phyloP scores from a whole-genome alignment of 345 rosid genomes.

The Populus simonii region DNA sequence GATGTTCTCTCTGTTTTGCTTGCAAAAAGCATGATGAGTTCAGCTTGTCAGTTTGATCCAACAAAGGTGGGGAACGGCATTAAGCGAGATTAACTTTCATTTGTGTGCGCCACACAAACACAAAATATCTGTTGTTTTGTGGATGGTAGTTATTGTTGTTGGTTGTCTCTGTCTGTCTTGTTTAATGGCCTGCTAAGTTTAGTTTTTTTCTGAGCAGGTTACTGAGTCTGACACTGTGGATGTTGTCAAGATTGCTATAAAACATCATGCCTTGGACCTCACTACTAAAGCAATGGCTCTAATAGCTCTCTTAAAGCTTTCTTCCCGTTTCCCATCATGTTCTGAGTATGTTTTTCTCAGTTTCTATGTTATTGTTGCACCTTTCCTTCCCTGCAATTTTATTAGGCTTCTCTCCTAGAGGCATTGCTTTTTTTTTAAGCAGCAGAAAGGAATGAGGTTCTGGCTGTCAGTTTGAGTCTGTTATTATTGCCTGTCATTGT shows the following conservation, averaged over 20 bases:
- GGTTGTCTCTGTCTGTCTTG: not conserved
- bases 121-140: not conserved
- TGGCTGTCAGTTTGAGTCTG: not conserved
- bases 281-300: slow-evolving; percentile 90
- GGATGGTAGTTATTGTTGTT: not conserved
- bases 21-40: not conserved
- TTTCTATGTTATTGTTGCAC: not conserved
- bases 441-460: not conserved
- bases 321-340: slow-evolving; percentile 94
- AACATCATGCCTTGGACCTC: slow-evolving; percentile 65
- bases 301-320: slow-evolving; percentile 81
- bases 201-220: slow-evolving; percentile 56
- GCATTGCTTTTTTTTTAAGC: not conserved
- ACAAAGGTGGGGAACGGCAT: not conserved
- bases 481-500: not conserved
- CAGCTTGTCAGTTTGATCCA: not conserved
- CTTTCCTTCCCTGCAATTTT: not conserved
- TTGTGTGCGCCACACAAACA: not conserved
- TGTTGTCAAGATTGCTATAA: slow-evolving; percentile 65
- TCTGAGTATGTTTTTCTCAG: slow-evolving; percentile 65
- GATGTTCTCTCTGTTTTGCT: not conserved
- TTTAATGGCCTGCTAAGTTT: slow-evolving; percentile 5
- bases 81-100: not conserved
- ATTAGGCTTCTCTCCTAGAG: not conserved
- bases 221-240: slow-evolving; percentile 91